Evolutionary conservation across 805 yeast genomes (phyloP), one percentile per base, ranked within the genome.

Genomic region (Cyberlindnera nakhonratchasimensis): DNA sequence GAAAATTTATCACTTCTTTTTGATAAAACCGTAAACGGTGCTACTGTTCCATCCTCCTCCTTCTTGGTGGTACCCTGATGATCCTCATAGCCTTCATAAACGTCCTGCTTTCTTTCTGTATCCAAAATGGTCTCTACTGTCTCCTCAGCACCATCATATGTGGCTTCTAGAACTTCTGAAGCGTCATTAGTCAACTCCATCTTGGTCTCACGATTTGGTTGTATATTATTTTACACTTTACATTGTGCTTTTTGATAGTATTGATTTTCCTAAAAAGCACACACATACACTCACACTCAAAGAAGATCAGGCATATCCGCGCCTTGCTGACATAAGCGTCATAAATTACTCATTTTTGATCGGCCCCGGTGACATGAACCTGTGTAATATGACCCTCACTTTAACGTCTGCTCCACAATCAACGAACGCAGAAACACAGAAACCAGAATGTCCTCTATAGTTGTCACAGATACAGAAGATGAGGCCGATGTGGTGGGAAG

Each of bases 401-500:
- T 14, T 12, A 6, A 30, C 19, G 33, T 18, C 22, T 30, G 22
- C 30, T 28, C 30, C 18, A n/a, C 30, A 17, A 14, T 19, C 30
- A 28, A 6, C 8, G 33, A 5, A 5, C 22, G 12, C 32, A 29
- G 10, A 7, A 13, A 7, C 33, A 30, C 33, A 21, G n/a, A 7
- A 18, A 29, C 20, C 35, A 20, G 11, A 8, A 47, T 53, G 45
- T 53, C 59, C 2, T 40, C 42, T 11, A 32, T 33, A 2, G 25
- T 38, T 6, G 54, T 45, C 18, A 52, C 48, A 2, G 62, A 54
- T 33, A 52, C 57, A 42, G 69, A 66, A 37, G 67, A 67, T 32
- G 82, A 75, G 53, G 75, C 80, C 1, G 77, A 74, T 14, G 72
- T 77, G 3, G 80, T 77, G 9, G 80, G 79, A 2, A 64, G 81